These are phyloP conservation scores for Circinella minor DNA, from an alignment of 371 early-diverging fungal species.

Conservation along the genomic window DNA sequence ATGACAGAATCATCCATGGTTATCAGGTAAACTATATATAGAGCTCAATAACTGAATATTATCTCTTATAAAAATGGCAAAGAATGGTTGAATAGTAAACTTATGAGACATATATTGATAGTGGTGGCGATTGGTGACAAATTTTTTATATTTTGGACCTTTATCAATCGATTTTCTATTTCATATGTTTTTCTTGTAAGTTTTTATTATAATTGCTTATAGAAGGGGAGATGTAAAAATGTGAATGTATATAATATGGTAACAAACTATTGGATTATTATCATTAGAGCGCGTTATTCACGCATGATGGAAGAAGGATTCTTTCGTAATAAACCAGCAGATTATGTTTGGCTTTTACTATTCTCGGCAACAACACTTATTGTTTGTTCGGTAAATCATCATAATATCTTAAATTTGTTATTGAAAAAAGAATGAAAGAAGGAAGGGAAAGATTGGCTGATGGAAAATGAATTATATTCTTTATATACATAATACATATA, in stretches of 20 bases:
- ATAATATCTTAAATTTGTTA: neutral
- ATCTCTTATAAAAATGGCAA: neutral
- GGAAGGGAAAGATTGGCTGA: neutral
- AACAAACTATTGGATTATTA: no score
- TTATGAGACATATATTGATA: conserved; percentile 30
- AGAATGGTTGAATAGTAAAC: neutral
- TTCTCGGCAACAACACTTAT: conserved; percentile 68
- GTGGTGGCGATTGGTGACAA: conserved; percentile 93
- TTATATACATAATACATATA: conserved; percentile 26
- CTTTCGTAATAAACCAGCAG: conserved; percentile 86
- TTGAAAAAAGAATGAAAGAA: neutral
- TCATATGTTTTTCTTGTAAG: conserved; percentile 94
- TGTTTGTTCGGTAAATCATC: conserved; percentile 36
- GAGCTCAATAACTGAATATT: neutral
- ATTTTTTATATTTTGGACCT: conserved; percentile 73
- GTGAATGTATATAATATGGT: no score
- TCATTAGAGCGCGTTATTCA: conserved; percentile 77
- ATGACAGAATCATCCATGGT: conserved; percentile 64
- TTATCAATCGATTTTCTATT: conserved; percentile 90
- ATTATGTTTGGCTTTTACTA: conserved; percentile 88
- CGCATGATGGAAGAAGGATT: conserved; percentile 95
- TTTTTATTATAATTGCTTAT: neutral
- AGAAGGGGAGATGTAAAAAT: no score
- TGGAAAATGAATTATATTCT: neutral
- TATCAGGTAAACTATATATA: conserved; percentile 61